Evolutionary conservation across 805 yeast genomes (phyloP).

Genomic region (Helenozyma baotianmanensis): DNA sequence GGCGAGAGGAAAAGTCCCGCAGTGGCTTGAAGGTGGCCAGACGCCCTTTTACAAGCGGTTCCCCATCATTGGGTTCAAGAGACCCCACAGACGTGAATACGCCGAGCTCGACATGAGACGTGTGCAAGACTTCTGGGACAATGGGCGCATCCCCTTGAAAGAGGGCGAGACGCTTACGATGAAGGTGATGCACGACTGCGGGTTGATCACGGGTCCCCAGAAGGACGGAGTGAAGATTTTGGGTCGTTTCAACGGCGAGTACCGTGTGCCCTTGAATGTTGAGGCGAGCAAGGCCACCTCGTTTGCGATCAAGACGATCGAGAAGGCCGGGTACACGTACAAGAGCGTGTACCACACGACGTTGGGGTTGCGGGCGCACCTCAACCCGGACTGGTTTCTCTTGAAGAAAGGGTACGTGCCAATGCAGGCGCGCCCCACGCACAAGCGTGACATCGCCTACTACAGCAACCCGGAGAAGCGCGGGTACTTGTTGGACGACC

Average conservation of each 20-base stretch:
- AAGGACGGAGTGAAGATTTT: slow-evolving; percentile 79
- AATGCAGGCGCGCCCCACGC: slow-evolving; percentile 78
- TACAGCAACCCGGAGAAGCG: slow-evolving; percentile 68
- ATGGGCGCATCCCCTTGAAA: slow-evolving; percentile 56
- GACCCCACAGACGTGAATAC: slow-evolving; percentile 51
- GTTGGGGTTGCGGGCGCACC: slow-evolving; percentile 68
- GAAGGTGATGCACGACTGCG: slow-evolving; percentile 68
- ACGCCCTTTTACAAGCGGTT: slow-evolving; percentile 82
- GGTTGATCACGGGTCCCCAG: slow-evolving; percentile 66
- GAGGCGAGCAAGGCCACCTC: slow-evolving; percentile 81
- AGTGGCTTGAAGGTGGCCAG: slow-evolving; percentile 99
- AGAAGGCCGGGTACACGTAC: slow-evolving; percentile 66
- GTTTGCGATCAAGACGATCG: slow-evolving; percentile 70
- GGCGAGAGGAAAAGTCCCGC: slow-evolving; percentile 85
- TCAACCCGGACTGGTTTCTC: slow-evolving; percentile 67
- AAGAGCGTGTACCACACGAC: slow-evolving; percentile 64
- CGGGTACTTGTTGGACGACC: slow-evolving; percentile 61
- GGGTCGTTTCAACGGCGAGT: slow-evolving; percentile 52
- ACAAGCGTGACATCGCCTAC: slow-evolving; percentile 71
- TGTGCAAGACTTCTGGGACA: slow-evolving; percentile 66
- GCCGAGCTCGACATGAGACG: slow-evolving; percentile 61
- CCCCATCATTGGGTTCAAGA: slow-evolving; percentile 85
- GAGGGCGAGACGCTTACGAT: slow-evolving; percentile 68
- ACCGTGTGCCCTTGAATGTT: slow-evolving; percentile 59
- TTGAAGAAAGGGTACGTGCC: slow-evolving; percentile 77